Evolutionary conservation across 1,139 yeast genomes (phyloP), one percentile per base, ranked within the genome.

Genomic region (Candida neerlandica): DNA sequence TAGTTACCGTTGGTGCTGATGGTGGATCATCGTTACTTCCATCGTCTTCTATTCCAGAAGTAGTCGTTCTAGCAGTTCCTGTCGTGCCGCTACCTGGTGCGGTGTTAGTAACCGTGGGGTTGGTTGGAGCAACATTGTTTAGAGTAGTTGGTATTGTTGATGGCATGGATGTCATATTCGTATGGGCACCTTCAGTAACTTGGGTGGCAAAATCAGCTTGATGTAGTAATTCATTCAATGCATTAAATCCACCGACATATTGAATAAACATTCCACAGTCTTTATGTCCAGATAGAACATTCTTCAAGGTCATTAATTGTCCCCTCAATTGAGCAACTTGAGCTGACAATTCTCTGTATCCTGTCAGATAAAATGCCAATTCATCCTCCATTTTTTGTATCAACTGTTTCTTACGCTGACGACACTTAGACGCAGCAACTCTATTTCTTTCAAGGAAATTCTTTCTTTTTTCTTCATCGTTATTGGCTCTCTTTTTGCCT

Each of bases 341-440:
- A 2, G 74, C 69, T 15, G 84, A 79, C 49, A 91, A 70, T 45
- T 82, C 82, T 38, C 86, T 80, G 66, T 89, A 91, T 50, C 92
- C 95, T 12, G 78, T 67, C 18, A 89, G 79, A 65, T 84, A 89
- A 58, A 81, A 85, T 32, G 77, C 77, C 66, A 80, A 76, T 63
- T 91, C 96, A 44, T 79, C 83, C 65, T 92, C 96, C 81, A 94
- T 85, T 57, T 86, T 87, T 51, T 82, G 85, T 41, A 90, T 80
- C 76, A 89, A 86, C 64, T 89, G 92, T 71, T 95, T 94, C 77
- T 94, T 95, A 48, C 97, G 81, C 67, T 89, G 96, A 51, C 99
- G 82, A 72, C 98, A 95, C 67, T 91, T 92, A 37, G 95, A 84
- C 0, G 99, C 99, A 0, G 99, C 99, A 12, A 94, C 83, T 53